Base-by-base conservation (phyloP, 1,284 basidiomycete genomes). In the Cryptococcus neoformans region DNA sequence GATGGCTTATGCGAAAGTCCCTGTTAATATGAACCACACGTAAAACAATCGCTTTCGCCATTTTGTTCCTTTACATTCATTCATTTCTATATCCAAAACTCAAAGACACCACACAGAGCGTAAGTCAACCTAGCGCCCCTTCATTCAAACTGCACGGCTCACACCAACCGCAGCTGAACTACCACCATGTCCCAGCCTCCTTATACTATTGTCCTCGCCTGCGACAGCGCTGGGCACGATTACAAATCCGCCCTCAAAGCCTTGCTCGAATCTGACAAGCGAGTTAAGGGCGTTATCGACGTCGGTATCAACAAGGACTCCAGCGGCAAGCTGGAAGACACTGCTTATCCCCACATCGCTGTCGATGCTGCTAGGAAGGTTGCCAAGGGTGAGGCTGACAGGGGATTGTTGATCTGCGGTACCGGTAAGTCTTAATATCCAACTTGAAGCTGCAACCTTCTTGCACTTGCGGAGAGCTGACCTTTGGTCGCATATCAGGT, bases 351-450 rank as follows among this genome's bases (percentile, higher is more conserved):
- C 0, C 75, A 78, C 62, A 70, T 79, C 14, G 79, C 77, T 10
- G 74, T 80, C 47, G 74, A 69, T 16, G 79, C 78, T 0, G 79
- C 78, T 4, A 65, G 70, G 58, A 78, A 75, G 63, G 69, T 80
- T 8, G 70, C 72, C 4, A 62, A 61, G 35, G 79, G 78, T 10
- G 76, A 79, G 57, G 78, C 75, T 11, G 77, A 80, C 62, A 70
- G 79, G 44, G 79, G 74, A 0, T 66, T 80, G 17, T 66, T 80
- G 59, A 72, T 80, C 53, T 80, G 79, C 58, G 79, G 79, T 7
- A 80, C 79, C 37, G 78, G 78, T 68, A 54, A 51, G 62, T 63
- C 46, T 48, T 4, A 35, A 4, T 6, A 38, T 16, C 6, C n/a
- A n/a, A n/a, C n/a, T n/a, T n/a, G n/a, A n/a, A n/a, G n/a, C n/a